A percentile compares a stretch with the other conserved stretches of the same genome.
Conservation (phyloP, 371 early-diverging fungal species). For the Lichtheimia hyalospora region DNA sequence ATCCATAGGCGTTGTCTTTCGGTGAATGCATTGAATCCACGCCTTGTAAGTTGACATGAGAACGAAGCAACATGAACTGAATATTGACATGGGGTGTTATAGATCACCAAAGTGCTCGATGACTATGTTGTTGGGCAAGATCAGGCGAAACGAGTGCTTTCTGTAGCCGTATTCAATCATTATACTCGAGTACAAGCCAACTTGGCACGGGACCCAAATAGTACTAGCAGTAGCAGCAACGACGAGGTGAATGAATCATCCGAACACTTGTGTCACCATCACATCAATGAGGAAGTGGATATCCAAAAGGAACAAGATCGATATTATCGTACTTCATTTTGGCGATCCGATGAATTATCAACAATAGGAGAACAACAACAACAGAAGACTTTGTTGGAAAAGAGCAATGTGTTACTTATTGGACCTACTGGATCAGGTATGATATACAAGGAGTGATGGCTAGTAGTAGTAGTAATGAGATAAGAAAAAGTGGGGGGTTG, state of each 20-base stretch:
- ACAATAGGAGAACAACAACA: slow-evolving; percentile 9
- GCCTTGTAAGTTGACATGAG: slow-evolving; percentile 15
- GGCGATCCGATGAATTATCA: slow-evolving; percentile 1
- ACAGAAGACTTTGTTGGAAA: slow-evolving; percentile 70
- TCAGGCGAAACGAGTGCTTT: slow-evolving; percentile 76
- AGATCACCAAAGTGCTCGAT: slow-evolving; percentile 84
- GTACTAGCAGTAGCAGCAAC: slow-evolving; percentile 6
- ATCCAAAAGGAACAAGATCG: slow-evolving; percentile 1
- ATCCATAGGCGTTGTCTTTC: slow-evolving; percentile 8
- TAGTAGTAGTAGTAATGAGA: too few relatives aligned
- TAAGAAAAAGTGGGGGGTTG: slow-evolving; percentile 1
- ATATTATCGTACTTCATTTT: neutral
- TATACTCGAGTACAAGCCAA: slow-evolving; percentile 82
- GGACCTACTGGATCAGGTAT: slow-evolving; percentile 88
- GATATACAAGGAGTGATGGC: slow-evolving; percentile 18
- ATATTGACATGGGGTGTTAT: neutral
- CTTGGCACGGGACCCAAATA: slow-evolving; percentile 30
- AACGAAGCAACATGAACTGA: neutral
- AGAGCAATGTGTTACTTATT: slow-evolving; percentile 85
- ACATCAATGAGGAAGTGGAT: neutral
- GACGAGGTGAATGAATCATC: neutral
- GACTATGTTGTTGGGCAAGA: slow-evolving; percentile 90
- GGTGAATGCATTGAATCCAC: slow-evolving; percentile 16
- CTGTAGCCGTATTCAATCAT: slow-evolving; percentile 89
- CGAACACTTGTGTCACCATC: slow-evolving; percentile 11